These are phyloP conservation scores for Arabidopsis hybrid DNA, from an alignment of 441 rosid genomes.

Conservation along the genomic window DNA sequence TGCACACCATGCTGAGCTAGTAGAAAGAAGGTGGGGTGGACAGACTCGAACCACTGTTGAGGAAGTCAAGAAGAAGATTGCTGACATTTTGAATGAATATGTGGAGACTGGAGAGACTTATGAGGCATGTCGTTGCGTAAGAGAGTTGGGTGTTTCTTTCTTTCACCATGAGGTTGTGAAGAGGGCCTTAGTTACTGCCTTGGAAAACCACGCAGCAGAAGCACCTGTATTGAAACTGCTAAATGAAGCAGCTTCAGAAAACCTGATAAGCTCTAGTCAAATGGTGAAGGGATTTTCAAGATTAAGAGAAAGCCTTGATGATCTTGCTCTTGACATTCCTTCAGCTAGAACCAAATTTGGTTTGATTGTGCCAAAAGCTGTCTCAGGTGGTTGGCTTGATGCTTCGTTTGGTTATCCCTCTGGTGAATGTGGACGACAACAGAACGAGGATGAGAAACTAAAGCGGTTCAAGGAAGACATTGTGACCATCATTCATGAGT, in stretches of 20 bases:
- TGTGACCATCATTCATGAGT: constrained; percentile 43
- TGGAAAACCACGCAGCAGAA: constrained; percentile 79
- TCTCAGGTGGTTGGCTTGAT: constrained; percentile 91
- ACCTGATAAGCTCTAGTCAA: constrained; percentile 90
- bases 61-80: constrained; percentile 90
- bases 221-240: constrained; percentile 68
- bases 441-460: constrained; percentile 57
- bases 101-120: constrained; percentile 82
- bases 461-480: constrained; percentile 43
- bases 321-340: constrained; percentile 98
- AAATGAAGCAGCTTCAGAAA: constrained; percentile 91
- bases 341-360: constrained; percentile 71
- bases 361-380: constrained; percentile 68
- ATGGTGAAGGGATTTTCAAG: constrained; percentile 90
- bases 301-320: constrained; percentile 83
- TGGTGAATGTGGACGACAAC: constrained; percentile 52
- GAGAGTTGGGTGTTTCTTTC: constrained; percentile 90
- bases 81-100: constrained; percentile 82
- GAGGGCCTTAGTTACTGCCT: constrained; percentile 78
- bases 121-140: constrained; percentile 91
- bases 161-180: constrained; percentile 98
- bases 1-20: constrained; percentile 97
- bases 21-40: constrained; percentile 99
- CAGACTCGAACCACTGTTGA: constrained; percentile 84
- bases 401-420: constrained; percentile 55